Percentiles rank a stretch among this genome's conserved stretches.
Conservation (phyloP, 345 rosid genomes). For the Physaria fendleri region DNA sequence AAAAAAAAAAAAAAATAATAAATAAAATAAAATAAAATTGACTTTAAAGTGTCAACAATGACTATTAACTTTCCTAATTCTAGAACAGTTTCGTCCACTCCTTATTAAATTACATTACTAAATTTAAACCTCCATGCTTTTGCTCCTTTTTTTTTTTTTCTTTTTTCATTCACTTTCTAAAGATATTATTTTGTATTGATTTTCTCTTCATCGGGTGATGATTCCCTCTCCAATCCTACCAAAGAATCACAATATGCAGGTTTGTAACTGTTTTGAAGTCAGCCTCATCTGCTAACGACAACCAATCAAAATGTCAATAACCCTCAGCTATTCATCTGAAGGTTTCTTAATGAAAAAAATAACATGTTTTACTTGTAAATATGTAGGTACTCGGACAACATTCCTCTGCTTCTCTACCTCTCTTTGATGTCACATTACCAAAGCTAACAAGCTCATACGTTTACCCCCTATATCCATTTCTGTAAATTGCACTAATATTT, state of each 20-base stretch:
- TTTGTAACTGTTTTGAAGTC: conserved; percentile 47
- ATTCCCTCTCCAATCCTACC: conserved; percentile 55
- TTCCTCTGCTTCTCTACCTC: conserved; percentile 33
- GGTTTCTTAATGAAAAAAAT: conserved; percentile 7
- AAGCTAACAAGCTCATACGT: conserved; percentile 40
- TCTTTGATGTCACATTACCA: conserved; percentile 40
- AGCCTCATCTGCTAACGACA: conserved; percentile 34
- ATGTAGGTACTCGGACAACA: conserved; percentile 65
- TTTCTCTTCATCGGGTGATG: conserved; percentile 56
- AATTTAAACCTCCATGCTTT: too few species aligned
- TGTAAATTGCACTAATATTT: conserved; percentile 69
- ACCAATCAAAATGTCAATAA: conserved; percentile 15
- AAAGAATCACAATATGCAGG: conserved; percentile 98
- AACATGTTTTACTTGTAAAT: conserved; percentile 16
- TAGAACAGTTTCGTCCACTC: too few species aligned
- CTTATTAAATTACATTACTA: too few species aligned
- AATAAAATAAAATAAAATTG: too few species aligned
- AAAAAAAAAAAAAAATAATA: too few species aligned
- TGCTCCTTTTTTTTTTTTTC: too few species aligned
- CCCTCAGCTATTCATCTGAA: too few species aligned
- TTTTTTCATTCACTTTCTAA: too few species aligned
- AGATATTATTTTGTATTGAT: conserved; percentile 24
- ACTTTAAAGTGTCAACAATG: too few species aligned
- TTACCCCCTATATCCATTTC: conserved; percentile 43
- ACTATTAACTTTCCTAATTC: too few species aligned